Percentiles rank a stretch among this genome's conserved stretches.
Conservation (phyloP, 192 early-diverging fungal species). For the Coemansia aciculifera region DNA sequence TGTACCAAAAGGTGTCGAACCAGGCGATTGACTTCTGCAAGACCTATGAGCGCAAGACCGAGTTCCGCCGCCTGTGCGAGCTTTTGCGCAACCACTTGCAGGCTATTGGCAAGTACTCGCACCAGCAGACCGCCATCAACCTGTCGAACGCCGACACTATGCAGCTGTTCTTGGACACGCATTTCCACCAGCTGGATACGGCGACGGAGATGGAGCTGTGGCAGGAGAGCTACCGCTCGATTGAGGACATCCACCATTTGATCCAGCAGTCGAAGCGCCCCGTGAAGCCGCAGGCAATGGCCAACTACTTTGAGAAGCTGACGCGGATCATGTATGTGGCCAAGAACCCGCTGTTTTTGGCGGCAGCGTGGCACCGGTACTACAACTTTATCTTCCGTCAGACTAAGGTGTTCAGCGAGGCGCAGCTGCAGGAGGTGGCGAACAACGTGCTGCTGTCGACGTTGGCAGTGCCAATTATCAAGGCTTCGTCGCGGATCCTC, state of each 20-base stretch:
- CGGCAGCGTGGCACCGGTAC: slow-evolving; percentile 95
- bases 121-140: slow-evolving; percentile 93
- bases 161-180: slow-evolving; percentile 93
- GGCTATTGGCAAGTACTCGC: slow-evolving; percentile 82
- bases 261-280: slow-evolving; percentile 88
- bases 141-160: slow-evolving; percentile 94
- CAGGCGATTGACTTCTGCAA: slow-evolving; percentile 97
- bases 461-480: slow-evolving; percentile 95
- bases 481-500: slow-evolving; percentile 70
- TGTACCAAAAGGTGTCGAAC: slow-evolving; percentile 90
- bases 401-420: slow-evolving; percentile 79
- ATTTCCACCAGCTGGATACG: slow-evolving; percentile 94
- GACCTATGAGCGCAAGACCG: slow-evolving; percentile 93
- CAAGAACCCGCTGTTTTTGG: slow-evolving; percentile 97
- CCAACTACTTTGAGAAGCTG: slow-evolving; percentile 98
- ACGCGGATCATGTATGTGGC: slow-evolving; percentile 95
- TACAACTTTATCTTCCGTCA: slow-evolving; percentile 74
- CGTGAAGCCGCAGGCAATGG: slow-evolving; percentile 92
- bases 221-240: slow-evolving; percentile 97
- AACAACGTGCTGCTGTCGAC: slow-evolving; percentile 92
- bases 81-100: slow-evolving; percentile 91
- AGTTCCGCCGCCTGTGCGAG: slow-evolving; percentile 98
- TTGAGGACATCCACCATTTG: slow-evolving; percentile 97
- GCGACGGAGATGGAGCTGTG: slow-evolving; percentile 97
- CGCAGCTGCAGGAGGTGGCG: slow-evolving; percentile 87